Percentiles rank a stretch among this genome's conserved stretches.
phyloP scores from a whole-genome alignment of 768 basidiomycete genomes.

The Lactifluus pinguis region DNA sequence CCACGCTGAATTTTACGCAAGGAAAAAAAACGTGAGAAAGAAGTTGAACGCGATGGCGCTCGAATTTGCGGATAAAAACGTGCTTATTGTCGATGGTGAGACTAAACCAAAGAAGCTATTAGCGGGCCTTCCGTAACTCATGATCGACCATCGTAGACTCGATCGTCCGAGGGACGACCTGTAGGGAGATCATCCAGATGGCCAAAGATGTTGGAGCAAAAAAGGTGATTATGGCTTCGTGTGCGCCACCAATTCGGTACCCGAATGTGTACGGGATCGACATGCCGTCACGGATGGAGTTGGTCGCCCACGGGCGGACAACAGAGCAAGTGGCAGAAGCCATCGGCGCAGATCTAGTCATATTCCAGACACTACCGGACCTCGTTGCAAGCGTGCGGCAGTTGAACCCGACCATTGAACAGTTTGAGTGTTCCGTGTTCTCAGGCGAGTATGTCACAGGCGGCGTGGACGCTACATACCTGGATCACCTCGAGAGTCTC shows the following conservation, averaged over 20 bases:
- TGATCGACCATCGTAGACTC: conserved; percentile 54
- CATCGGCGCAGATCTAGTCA: conserved; percentile 89
- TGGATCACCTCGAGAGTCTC: conserved; percentile 61
- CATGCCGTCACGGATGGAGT: conserved; percentile 92
- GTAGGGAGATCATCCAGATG: conserved; percentile 98
- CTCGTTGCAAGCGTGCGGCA: conserved; percentile 78
- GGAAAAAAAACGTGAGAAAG: conserved; percentile 86
- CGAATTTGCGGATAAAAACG: conserved; percentile 87
- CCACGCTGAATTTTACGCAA: conserved; percentile 23
- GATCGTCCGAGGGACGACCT: conserved; percentile 96
- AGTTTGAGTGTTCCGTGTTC: conserved; percentile 97
- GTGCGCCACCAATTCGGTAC: conserved; percentile 93
- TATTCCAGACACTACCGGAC: conserved; percentile 90
- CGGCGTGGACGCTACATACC: conserved; percentile 76
- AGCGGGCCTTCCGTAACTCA: neutral
- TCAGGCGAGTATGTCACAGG: conserved; percentile 96
- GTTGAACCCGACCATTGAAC: conserved; percentile 64
- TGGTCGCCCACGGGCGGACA: conserved; percentile 98
- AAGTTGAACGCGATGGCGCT: conserved; percentile 99
- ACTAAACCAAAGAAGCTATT: neutral
- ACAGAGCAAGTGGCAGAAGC: conserved; percentile 88
- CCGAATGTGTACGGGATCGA: conserved; percentile 99
- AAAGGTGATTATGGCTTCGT: conserved; percentile 92
- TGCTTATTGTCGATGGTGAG: conserved; percentile 91
- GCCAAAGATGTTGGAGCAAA: conserved; percentile 97